A percentile compares a stretch with the other conserved stretches of the same genome.
phyloP scores from a whole-genome alignment of 192 early-diverging fungal genomes.

The Thamnidium elegans region DNA sequence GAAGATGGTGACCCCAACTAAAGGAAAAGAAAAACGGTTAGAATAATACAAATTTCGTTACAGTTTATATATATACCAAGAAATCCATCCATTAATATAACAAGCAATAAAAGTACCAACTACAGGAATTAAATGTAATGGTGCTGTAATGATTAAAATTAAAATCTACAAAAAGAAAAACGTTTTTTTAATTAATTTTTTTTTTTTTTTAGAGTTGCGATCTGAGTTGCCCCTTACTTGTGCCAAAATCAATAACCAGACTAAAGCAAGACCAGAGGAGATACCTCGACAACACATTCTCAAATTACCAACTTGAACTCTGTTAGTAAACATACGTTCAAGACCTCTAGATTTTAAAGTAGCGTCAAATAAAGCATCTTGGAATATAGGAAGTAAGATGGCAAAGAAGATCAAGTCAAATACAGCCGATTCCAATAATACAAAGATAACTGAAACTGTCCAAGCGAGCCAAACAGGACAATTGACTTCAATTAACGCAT shows the following conservation, averaged over 20 bases:
- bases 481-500: slow-evolving; percentile 46
- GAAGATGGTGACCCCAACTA: slow-evolving; percentile 48
- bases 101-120: slow-evolving; percentile 50
- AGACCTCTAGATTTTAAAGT: slow-evolving; percentile 47
- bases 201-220: not conserved
- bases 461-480: slow-evolving; percentile 62
- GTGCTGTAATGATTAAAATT: slow-evolving; percentile 51
- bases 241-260: slow-evolving; percentile 38
- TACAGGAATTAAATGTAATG: slow-evolving; percentile 58
- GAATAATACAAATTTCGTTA: not conserved
- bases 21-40: not conserved
- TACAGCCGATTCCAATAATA: slow-evolving; percentile 52
- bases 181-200: not conserved
- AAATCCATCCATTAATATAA: slow-evolving; percentile 52
- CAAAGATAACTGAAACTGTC: slow-evolving; percentile 57
- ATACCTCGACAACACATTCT: slow-evolving; percentile 48
- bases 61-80: slow-evolving; percentile 17
- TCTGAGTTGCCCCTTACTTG: slow-evolving; percentile 3
- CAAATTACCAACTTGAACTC: slow-evolving; percentile 38
- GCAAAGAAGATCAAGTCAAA: slow-evolving; percentile 54
- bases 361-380: slow-evolving; percentile 58
- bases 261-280: slow-evolving; percentile 32
- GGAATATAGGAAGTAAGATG: slow-evolving; percentile 54
- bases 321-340: slow-evolving; percentile 40
- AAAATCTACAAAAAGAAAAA: slow-evolving; percentile 38